phyloP scores from a whole-genome alignment of 441 rosid genomes.

The Breynia disticha region DNA sequence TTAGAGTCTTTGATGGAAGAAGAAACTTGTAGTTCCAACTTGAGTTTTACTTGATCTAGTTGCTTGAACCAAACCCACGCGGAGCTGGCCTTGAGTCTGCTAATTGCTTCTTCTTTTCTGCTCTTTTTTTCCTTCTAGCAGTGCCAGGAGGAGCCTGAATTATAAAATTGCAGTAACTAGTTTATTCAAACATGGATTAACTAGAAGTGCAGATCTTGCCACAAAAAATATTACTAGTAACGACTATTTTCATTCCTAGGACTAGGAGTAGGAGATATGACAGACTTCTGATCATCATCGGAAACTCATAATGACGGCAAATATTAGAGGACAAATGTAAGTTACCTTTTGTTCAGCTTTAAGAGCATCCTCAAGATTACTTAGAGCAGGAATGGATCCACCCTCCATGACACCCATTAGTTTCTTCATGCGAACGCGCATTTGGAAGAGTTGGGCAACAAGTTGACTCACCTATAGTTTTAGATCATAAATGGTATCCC shows the following conservation, averaged over 20 bases:
- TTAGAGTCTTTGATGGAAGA: too few species aligned
- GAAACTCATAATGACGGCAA: too few species aligned
- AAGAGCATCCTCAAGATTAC: slow-evolving; percentile 75
- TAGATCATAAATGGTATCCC: slow-evolving; percentile 12
- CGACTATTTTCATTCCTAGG: too few species aligned
- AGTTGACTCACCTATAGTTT: slow-evolving; percentile 80
- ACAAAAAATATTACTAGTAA: too few species aligned
- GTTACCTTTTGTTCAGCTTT: slow-evolving; percentile 76
- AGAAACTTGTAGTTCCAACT: too few species aligned
- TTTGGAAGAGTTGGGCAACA: slow-evolving; percentile 94
- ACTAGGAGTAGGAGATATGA: too few species aligned
- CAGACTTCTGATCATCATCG: too few species aligned
- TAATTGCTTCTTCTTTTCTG: slow-evolving; percentile 54
- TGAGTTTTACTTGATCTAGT: slow-evolving; percentile 14
- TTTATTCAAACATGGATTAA: background rate
- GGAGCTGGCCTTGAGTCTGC: slow-evolving; percentile 64
- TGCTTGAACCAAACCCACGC: slow-evolving; percentile 66
- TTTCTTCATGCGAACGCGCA: slow-evolving; percentile 95
- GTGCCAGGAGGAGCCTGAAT: slow-evolving; percentile 83
- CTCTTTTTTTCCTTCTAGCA: slow-evolving; percentile 69
- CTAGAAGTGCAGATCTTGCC: background rate
- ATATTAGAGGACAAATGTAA: background rate
- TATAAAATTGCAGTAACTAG: background rate
- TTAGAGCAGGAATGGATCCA: slow-evolving; percentile 81
- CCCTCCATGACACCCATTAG: slow-evolving; percentile 93